Base-by-base conservation (phyloP, 805 yeast species). In the Ascoidea asiatica region DNA sequence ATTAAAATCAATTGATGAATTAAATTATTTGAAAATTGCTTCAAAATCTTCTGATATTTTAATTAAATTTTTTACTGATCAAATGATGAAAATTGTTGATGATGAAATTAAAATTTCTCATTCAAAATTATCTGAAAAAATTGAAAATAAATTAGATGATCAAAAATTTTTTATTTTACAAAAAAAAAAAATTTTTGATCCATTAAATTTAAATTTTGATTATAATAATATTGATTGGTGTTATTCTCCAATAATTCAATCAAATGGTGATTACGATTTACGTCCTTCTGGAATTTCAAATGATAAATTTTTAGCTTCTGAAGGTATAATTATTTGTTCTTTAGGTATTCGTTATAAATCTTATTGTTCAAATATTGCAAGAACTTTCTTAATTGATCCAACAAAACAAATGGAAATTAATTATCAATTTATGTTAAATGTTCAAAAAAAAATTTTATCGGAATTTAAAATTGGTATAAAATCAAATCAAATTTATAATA, bases 381-480 rank as follows among this genome's bases (percentile, higher is more conserved):
- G 97, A 61, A 84, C 96, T 1, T 90, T 85, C 54, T 69, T 90
- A 58, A 85, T 90, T 55, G 95, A 86, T 58, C 97, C 97, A 8
- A 72, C 94, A 4, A 73, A 76, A 43, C 81, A 78, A 50, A 79
- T 86, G 69, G 90, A 83, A 52, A 64, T 69, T 44, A 81, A 84
- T 60, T 90, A 90, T 61, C 90, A 82, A 49, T 77, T 84, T 54
- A 66, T 89, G 52, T 61, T 85, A 45, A 70, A 70, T 42, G 70
- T 88, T 39, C 95, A 90, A 63, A 67, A 69, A 40, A 75, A 77
- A 56, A 73, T 86, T n/a, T 58, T 80, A 11, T 64, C 66, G 18
- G 60, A 75, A 33, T 65, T 87, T 52, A 82, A 74, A 52, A 80
- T 77, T 44, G 96, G 95, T 5, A 66, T 69, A 15, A 64, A 70